phyloP scores from a whole-genome alignment of 2,329 filamentous ascomycete genomes.

The Ambrosiella cleistominuta region DNA sequence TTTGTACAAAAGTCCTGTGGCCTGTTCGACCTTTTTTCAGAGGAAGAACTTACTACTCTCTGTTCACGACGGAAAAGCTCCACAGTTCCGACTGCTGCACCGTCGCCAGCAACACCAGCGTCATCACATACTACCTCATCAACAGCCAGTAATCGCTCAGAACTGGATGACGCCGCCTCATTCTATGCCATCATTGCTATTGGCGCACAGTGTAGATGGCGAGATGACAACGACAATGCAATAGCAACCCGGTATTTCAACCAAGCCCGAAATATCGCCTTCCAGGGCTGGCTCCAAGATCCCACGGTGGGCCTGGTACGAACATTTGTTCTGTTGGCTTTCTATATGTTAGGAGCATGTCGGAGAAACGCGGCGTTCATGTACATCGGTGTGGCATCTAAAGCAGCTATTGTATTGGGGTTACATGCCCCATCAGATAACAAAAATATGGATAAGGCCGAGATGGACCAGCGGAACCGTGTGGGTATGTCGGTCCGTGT shows the following conservation, averaged over 20 bases:
- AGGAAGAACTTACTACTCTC: slow-evolving; percentile 6
- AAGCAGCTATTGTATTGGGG: slow-evolving; percentile 33
- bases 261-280: slow-evolving; percentile 28
- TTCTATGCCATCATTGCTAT: slow-evolving; percentile 25
- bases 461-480: slow-evolving; percentile 12
- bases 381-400: slow-evolving; percentile 37
- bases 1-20: slow-evolving; percentile 7
- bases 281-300: slow-evolving; percentile 31
- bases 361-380: slow-evolving; percentile 39
- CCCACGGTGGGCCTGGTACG: slow-evolving; percentile 32
- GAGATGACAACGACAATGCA: slow-evolving; percentile 16
- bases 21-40: slow-evolving; percentile 13
- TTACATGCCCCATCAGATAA: slow-evolving; percentile 23
- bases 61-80: background rate
- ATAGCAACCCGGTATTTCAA: slow-evolving; percentile 21
- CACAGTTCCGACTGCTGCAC: background rate
- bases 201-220: slow-evolving; percentile 26
- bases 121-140: background rate
- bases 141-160: background rate
- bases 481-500: slow-evolving; percentile 15
- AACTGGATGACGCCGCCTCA: slow-evolving; percentile 13
- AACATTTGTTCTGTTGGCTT: slow-evolving; percentile 34
- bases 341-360: slow-evolving; percentile 39
- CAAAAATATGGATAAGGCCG: slow-evolving; percentile 1
- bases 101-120: background rate